Percentiles rank a stretch among this genome's conserved stretches.
These are phyloP conservation scores for Talaromyces sp. DNA, from an alignment of 2,329 filamentous ascomycete genomes.

Conservation along the genomic window DNA sequence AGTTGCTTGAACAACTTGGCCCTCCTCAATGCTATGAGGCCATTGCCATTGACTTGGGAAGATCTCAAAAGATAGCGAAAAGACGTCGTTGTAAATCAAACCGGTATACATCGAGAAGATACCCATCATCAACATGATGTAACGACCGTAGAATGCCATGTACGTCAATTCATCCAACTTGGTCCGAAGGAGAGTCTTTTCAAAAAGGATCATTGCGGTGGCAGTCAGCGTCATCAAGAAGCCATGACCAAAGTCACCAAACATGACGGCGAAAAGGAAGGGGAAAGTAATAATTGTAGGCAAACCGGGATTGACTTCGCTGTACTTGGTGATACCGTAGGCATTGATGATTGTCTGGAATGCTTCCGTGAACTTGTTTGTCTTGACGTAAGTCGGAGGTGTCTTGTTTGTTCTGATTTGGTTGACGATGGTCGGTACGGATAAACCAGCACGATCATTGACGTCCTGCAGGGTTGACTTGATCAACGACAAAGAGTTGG, in stretches of 20 bases:
- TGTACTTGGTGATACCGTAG: constrained; percentile 95
- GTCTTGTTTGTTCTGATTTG: constrained; percentile 96
- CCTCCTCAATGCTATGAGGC: constrained; percentile 62
- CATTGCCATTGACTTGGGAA: constrained; percentile 90
- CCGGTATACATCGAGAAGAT: constrained; percentile 96
- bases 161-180: constrained; percentile 96
- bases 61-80: constrained; percentile 85
- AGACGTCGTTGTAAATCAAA: constrained; percentile 94
- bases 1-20: constrained; percentile 59
- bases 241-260: constrained; percentile 94
- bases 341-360: constrained; percentile 99
- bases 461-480: constrained; percentile 93
- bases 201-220: constrained; percentile 91
- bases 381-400: constrained; percentile 93
- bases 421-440: constrained; percentile 98
- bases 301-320: constrained; percentile 91
- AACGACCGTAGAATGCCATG: constrained; percentile 98
- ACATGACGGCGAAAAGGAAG: constrained; percentile 99
- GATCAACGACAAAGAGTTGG: constrained; percentile 81
- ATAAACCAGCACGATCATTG: constrained; percentile 88
- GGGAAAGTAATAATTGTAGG: constrained; percentile 97
- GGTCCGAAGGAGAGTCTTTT: constrained; percentile 72
- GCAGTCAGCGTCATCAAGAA: constrained; percentile 80
- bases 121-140: constrained; percentile 98
- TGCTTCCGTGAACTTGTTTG: constrained; percentile 95